These are phyloP conservation scores for Zanthoxylum bungeanum DNA, from an alignment of 345 rosid species.

Conservation along the genomic window DNA sequence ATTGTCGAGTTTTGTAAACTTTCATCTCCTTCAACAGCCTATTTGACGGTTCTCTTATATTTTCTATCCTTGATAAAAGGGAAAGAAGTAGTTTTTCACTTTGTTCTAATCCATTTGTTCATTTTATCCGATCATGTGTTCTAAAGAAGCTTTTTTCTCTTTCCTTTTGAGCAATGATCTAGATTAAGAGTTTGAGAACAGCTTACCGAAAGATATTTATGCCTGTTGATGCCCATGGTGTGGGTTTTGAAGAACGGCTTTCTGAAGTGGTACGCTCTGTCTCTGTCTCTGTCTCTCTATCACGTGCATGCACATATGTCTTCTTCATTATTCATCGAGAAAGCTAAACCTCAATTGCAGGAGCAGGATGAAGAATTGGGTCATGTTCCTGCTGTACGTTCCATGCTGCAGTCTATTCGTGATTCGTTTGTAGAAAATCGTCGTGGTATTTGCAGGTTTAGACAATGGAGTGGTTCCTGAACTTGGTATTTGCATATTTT, in stretches of 20 bases:
- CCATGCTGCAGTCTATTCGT: slow-evolving; percentile 74
- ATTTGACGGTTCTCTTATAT: not conserved
- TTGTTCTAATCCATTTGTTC: not conserved
- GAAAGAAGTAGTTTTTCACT: not conserved
- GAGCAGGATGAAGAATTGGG: slow-evolving; percentile 50
- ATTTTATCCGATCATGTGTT: not conserved
- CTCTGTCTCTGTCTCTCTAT: not conserved
- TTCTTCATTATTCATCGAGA: not conserved
- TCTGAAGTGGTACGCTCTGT: slow-evolving; percentile 74
- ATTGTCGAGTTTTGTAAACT: not conserved
- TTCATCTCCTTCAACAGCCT: not conserved
- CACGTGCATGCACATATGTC: not conserved
- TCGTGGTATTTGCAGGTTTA: slow-evolving; percentile 84
- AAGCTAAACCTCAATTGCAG: slow-evolving; percentile 32
- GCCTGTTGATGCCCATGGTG: slow-evolving; percentile 39
- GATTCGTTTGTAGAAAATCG: slow-evolving; percentile 69
- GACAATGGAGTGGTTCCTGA: slow-evolving; percentile 54
- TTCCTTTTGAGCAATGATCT: slow-evolving; percentile 28
- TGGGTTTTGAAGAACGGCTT: slow-evolving; percentile 74
- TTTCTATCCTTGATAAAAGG: not conserved
- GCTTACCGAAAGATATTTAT: slow-evolving; percentile 87
- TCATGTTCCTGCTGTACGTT: slow-evolving; percentile 43
- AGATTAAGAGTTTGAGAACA: slow-evolving; percentile 70
- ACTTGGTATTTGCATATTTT: slow-evolving; percentile 19
- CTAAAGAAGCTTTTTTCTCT: not conserved